Evolutionary conservation across 768 basidiomycete species (phyloP).

Genomic region (Macrolepiota fuliginosa): DNA sequence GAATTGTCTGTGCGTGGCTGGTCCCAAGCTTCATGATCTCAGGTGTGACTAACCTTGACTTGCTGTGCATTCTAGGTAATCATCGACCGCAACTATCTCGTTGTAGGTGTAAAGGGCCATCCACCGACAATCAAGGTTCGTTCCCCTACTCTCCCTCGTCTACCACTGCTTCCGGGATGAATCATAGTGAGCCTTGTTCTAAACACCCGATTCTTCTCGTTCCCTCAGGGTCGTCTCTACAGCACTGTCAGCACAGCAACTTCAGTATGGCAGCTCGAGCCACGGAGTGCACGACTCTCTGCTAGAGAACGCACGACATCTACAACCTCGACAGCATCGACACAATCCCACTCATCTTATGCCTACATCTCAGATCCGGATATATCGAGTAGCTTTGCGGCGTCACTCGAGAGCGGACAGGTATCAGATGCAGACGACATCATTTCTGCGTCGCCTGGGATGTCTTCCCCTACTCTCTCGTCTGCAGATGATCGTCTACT

Average conservation of each 20-base stretch:
- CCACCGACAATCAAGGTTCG: slow-evolving; percentile 72
- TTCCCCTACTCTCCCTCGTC: not conserved
- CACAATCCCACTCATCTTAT: slow-evolving; percentile 64
- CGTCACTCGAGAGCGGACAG: slow-evolving; percentile 73
- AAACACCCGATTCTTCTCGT: slow-evolving; percentile 1
- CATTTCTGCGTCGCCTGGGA: slow-evolving; percentile 48
- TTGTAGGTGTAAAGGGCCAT: slow-evolving; percentile 72
- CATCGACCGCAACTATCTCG: slow-evolving; percentile 67
- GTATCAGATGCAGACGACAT: slow-evolving; percentile 71
- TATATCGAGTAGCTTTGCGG: slow-evolving; percentile 82
- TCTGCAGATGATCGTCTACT: slow-evolving; percentile 51
- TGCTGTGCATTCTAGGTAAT: slow-evolving; percentile 45
- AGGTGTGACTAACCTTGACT: not conserved
- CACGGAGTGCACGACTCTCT: slow-evolving; percentile 50
- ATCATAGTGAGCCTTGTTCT: not conserved
- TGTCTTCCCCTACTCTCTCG: slow-evolving; percentile 60
- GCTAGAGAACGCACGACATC: slow-evolving; percentile 74
- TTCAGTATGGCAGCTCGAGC: slow-evolving; percentile 81
- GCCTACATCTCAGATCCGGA: slow-evolving; percentile 80
- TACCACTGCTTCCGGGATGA: not conserved
- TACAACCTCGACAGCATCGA: slow-evolving; percentile 70
- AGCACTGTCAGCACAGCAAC: slow-evolving; percentile 61
- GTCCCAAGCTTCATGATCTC: not conserved
- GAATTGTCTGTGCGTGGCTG: slow-evolving; percentile 56
- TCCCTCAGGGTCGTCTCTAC: slow-evolving; percentile 66